Conservation (phyloP, 306 rosid genomes). For the Prunus padus region DNA sequence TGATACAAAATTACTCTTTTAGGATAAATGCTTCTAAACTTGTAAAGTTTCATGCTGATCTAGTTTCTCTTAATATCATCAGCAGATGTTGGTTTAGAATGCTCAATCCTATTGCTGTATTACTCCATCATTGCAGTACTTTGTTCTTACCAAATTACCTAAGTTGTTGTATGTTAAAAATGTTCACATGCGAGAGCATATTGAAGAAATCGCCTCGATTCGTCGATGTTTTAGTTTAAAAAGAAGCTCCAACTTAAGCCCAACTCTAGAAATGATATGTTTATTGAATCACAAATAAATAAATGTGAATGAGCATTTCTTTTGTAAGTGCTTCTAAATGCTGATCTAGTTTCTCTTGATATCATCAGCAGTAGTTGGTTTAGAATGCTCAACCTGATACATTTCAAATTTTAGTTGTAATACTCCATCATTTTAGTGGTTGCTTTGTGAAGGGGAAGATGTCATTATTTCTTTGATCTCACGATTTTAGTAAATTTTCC, state of each 20-base stretch:
- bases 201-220: too few species aligned
- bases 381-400: neutral
- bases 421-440: neutral
- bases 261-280: too few species aligned
- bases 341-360: neutral
- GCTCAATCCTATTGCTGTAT: neutral
- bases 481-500: neutral
- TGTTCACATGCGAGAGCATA: too few species aligned
- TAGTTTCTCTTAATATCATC: neutral
- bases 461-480: neutral
- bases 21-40: slow-evolving; percentile 1
- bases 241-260: too few species aligned
- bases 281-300: too few species aligned
- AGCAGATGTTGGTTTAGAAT: slow-evolving; percentile 4
- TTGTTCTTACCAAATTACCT: too few species aligned
- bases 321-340: neutral
- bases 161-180: too few species aligned
- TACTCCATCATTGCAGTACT: too few species aligned
- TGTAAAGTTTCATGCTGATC: slow-evolving; percentile 6
- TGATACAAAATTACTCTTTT: neutral
- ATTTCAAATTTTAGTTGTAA: neutral
- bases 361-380: neutral
- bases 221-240: too few species aligned
- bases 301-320: too few species aligned
- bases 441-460: neutral